Percentiles rank a stretch among this genome's conserved stretches.
Evolutionary conservation across 176 grass and related monocot genomes (phyloP).

Genomic region (Stipa capillata): DNA sequence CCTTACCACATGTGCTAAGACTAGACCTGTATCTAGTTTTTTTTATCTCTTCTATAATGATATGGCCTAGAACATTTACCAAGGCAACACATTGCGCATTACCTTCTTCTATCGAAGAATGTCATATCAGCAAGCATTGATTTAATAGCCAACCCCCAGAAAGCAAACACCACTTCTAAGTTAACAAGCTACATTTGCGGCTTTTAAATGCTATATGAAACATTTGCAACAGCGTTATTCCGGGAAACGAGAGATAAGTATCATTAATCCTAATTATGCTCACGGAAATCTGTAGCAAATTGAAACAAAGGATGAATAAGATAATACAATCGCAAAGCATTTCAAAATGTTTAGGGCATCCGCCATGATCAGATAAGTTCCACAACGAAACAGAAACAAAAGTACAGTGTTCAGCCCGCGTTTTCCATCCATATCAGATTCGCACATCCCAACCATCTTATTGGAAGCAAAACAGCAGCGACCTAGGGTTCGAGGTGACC

Average conservation of each 20-base stretch:
- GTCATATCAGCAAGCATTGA: background rate
- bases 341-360: constrained; percentile 12
- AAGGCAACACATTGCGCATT: background rate
- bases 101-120: too few species aligned
- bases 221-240: background rate
- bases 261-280: background rate
- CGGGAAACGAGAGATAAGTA: background rate
- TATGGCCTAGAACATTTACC: background rate
- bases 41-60: background rate
- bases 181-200: background rate
- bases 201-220: background rate
- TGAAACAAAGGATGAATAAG: background rate
- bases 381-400: constrained; percentile 19
- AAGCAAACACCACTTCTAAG: background rate
- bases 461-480: constrained; percentile 30
- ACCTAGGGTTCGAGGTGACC: constrained; percentile 24
- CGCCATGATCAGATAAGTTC: constrained; percentile 12
- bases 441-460: constrained; percentile 26
- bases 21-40: background rate
- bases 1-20: background rate
- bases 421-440: constrained; percentile 2
- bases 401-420: constrained; percentile 15
- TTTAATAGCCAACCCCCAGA: background rate
- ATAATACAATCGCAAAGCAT: constrained; percentile 14
- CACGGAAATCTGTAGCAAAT: background rate